Conservation (phyloP, 75 land plant species). For the Sequoia sempervirens region DNA sequence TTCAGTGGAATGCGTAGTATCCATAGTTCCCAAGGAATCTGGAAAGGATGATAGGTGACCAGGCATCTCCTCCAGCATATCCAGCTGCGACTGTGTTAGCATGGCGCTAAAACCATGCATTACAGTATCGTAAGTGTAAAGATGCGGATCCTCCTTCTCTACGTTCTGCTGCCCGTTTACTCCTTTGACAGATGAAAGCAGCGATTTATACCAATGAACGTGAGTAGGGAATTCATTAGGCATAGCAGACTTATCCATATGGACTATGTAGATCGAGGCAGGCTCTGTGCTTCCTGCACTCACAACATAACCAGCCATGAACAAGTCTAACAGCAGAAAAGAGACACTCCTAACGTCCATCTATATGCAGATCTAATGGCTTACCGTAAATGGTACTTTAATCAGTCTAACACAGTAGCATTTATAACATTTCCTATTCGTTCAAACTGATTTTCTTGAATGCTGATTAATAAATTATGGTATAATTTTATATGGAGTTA, state of each 20-base stretch:
- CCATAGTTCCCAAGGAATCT: constrained; percentile 12
- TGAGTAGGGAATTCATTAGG: constrained; percentile 27
- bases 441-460: too few relatives aligned
- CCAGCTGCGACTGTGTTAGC: constrained; percentile 13
- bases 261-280: constrained; percentile 31
- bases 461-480: too few relatives aligned
- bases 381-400: too few relatives aligned
- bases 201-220: constrained; percentile 30
- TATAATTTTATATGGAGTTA: too few relatives aligned
- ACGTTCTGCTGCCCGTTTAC: background rate
- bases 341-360: too few relatives aligned
- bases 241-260: constrained; percentile 30
- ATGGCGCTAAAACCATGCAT: constrained; percentile 27
- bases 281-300: too few relatives aligned
- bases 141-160: background rate
- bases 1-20: constrained; percentile 29
- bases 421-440: too few relatives aligned
- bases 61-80: background rate
- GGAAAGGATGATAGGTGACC: constrained; percentile 9
- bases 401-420: too few relatives aligned
- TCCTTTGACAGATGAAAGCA: constrained; percentile 5
- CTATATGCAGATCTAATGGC: too few relatives aligned
- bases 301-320: too few relatives aligned
- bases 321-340: too few relatives aligned
- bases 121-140: constrained; percentile 22